Evolutionary conservation across 2,329 filamentous ascomycete species (phyloP).

Genomic region (Lachnellula hyalina): DNA sequence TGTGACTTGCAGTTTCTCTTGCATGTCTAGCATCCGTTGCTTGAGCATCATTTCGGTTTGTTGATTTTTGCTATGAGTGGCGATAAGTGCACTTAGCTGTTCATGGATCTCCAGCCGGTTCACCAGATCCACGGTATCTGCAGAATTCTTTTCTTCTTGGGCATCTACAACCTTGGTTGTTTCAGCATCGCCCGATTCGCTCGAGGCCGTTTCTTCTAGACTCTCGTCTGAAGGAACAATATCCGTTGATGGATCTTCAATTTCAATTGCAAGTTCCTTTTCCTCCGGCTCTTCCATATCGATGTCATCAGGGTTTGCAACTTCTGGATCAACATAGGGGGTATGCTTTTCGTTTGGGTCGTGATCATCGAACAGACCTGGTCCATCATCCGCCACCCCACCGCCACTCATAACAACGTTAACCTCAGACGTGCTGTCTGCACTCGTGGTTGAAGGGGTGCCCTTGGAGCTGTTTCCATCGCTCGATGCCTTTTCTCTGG

Average conservation of each 20-base stretch:
- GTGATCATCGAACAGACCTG: slow-evolving; percentile 23
- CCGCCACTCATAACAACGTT: slow-evolving; percentile 11
- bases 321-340: slow-evolving; percentile 8
- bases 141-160: neutral
- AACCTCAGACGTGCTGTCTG: slow-evolving; percentile 5
- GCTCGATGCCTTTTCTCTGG: neutral
- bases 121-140: neutral
- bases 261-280: slow-evolving; percentile 22
- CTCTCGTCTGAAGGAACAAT: neutral
- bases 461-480: slow-evolving; percentile 16
- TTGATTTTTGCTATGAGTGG: slow-evolving; percentile 5
- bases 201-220: neutral
- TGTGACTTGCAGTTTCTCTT: slow-evolving; percentile 5
- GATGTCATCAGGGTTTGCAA: slow-evolving; percentile 32
- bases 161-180: neutral
- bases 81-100: slow-evolving; percentile 6
- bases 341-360: slow-evolving; percentile 12
- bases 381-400: slow-evolving; percentile 7
- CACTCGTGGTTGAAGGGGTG: slow-evolving; percentile 17
- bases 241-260: slow-evolving; percentile 13
- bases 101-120: slow-evolving; percentile 6
- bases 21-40: slow-evolving; percentile 20
- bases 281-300: slow-evolving; percentile 29
- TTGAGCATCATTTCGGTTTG: slow-evolving; percentile 13
- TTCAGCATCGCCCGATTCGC: neutral